Percentiles rank a stretch among this genome's conserved stretches.
These are phyloP conservation scores for Penicillium sp. DNA, from an alignment of 2,329 filamentous ascomycete species.

Conservation along the genomic window DNA sequence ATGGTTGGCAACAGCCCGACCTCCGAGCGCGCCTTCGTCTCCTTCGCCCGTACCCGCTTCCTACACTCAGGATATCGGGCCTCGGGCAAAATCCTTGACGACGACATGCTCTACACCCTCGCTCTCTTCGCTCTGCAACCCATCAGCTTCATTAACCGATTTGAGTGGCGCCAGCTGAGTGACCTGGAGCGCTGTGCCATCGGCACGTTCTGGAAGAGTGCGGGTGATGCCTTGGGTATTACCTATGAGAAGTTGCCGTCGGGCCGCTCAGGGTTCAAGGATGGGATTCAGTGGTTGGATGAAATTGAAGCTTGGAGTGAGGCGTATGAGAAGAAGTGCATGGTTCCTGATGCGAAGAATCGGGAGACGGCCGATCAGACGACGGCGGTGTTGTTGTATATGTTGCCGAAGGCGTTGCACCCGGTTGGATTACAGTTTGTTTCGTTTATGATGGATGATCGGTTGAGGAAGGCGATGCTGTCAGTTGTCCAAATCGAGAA, in stretches of 20 bases:
- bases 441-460: slow-evolving; percentile 65
- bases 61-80: slow-evolving; percentile 62
- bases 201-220: slow-evolving; percentile 70
- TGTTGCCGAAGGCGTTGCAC: slow-evolving; percentile 53
- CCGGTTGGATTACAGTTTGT: slow-evolving; percentile 57
- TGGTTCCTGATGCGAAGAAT: slow-evolving; percentile 59
- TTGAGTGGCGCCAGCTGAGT: slow-evolving; percentile 71
- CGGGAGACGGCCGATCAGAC: slow-evolving; percentile 61
- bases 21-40: slow-evolving; percentile 52
- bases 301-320: slow-evolving; percentile 56
- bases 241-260: slow-evolving; percentile 53
- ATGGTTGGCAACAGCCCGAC: slow-evolving; percentile 50
- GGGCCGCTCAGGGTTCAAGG: slow-evolving; percentile 46
- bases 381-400: slow-evolving; percentile 62
- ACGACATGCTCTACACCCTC: slow-evolving; percentile 68
- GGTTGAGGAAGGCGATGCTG: slow-evolving; percentile 67
- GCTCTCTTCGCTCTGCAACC: slow-evolving; percentile 69
- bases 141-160: slow-evolving; percentile 62
- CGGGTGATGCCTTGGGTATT: slow-evolving; percentile 73
- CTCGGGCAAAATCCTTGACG: slow-evolving; percentile 62
- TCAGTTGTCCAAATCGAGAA: slow-evolving; percentile 42
- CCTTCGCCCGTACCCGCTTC: slow-evolving; percentile 66
- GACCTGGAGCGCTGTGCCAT: slow-evolving; percentile 70
- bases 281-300: slow-evolving; percentile 58
- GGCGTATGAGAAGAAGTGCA: slow-evolving; percentile 61